Evolutionary conservation across 306 rosid genomes (phyloP).

Genomic region (Acacia crassicarpa): DNA sequence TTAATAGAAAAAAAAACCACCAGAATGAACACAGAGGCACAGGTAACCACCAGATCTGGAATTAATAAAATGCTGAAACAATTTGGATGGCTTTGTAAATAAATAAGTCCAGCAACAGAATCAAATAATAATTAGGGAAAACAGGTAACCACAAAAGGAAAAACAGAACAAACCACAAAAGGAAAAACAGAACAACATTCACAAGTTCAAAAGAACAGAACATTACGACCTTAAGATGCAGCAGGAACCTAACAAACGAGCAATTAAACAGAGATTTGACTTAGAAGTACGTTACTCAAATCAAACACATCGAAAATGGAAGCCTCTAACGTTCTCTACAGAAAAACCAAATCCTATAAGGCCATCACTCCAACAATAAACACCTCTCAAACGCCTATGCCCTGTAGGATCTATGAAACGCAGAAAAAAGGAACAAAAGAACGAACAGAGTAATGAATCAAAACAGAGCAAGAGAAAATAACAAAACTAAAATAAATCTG

Average conservation of each 20-base stretch:
- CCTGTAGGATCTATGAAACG: background rate
- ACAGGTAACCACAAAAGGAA: background rate
- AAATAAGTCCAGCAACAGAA: slow-evolving; percentile 10
- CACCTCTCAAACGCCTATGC: background rate
- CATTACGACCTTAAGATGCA: background rate
- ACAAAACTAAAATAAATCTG: background rate
- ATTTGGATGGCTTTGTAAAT: background rate
- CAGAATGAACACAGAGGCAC: slow-evolving; percentile 8
- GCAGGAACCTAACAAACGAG: background rate
- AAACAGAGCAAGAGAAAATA: background rate
- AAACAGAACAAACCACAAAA: background rate
- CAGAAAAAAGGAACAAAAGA: background rate
- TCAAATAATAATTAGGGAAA: background rate
- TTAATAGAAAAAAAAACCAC: background rate
- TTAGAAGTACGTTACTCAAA: background rate
- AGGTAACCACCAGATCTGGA: slow-evolving; percentile 32
- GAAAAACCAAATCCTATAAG: background rate
- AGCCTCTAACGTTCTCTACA: background rate
- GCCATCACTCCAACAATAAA: background rate
- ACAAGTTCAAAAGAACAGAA: slow-evolving; percentile 7
- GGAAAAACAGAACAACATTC: background rate
- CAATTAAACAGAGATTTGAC: slow-evolving; percentile 17
- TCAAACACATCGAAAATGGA: background rate
- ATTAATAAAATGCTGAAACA: background rate
- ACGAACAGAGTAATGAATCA: background rate